Evolutionary conservation across 2,329 filamentous ascomycete genomes (phyloP).

Genomic region (Pestalotiopsis sp.): DNA sequence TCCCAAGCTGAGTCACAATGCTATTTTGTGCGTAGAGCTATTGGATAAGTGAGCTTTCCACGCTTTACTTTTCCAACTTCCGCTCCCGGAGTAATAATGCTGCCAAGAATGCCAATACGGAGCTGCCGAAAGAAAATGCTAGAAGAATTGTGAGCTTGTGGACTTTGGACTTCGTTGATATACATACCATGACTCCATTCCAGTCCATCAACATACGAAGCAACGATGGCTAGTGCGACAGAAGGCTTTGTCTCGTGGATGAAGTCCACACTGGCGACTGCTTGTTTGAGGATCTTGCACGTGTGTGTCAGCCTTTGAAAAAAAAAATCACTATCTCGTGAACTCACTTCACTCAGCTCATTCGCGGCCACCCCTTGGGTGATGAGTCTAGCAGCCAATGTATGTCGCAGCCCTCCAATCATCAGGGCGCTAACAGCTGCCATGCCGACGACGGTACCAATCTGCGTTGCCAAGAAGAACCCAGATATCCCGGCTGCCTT

Average conservation of each 20-base stretch:
- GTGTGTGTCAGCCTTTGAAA: not conserved
- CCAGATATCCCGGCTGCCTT: slow-evolving; percentile 50
- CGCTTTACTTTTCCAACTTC: not conserved
- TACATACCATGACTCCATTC: not conserved
- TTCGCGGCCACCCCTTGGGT: not conserved
- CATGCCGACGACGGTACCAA: slow-evolving; percentile 34
- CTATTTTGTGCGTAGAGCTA: no score
- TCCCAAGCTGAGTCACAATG: no score
- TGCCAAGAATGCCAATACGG: not conserved
- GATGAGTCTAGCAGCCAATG: slow-evolving; percentile 22
- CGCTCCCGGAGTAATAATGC: not conserved
- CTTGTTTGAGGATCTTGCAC: slow-evolving; percentile 38
- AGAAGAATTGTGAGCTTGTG: not conserved
- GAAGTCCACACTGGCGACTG: slow-evolving; percentile 39
- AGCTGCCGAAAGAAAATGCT: not conserved
- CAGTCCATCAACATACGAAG: not conserved
- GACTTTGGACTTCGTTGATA: not conserved
- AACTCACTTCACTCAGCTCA: not conserved
- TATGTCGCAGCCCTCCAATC: slow-evolving; percentile 27
- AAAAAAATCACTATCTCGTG: not conserved
- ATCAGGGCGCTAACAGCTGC: slow-evolving; percentile 25
- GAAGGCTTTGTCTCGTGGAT: slow-evolving; percentile 25
- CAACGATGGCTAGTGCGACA: not conserved
- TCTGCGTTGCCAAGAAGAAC: slow-evolving; percentile 42
- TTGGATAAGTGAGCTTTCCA: not conserved